Evolutionary conservation across 2,329 filamentous ascomycete species (phyloP), one percentile per base, ranked within the genome.

Genomic region (Pyrenochaeta sp.): DNA sequence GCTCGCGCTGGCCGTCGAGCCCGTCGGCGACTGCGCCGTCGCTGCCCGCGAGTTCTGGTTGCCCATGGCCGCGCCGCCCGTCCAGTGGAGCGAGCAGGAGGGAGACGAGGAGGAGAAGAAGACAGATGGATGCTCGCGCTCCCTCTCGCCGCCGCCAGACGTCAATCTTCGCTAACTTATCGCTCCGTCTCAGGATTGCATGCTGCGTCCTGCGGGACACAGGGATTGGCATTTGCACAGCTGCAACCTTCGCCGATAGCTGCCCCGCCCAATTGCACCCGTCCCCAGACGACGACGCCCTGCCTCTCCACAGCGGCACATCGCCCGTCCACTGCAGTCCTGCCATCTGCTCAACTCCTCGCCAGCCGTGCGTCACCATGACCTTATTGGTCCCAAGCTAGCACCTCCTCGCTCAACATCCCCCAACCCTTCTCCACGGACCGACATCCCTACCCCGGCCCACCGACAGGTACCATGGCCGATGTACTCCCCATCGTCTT

Each of bases 31-130:
- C 38, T 61, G 60, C 51, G 61, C 51, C 35, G 53, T 51, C 41
- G 56, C 45, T 41, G 61, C 53, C 46, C 53, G 53, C 42, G 61
- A 63, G 36, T 60, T 60, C 57, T 68, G 67, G 58, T 71, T 71
- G 32, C 67, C 67, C 68, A 72, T 71, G 44, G 27, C 27, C 39
- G 15, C 40, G 21, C 28, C 23, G 15, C 10, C n/a, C 17, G 8
- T n/a, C n/a, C n/a, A 21, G 19, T 11, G 4, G 18, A n/a, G 8
- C 22, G 32, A 28, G 17, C 22, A 39, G 34, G 22, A 20, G 26
- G 40, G 7, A 10, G 35, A 26, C 14, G 39, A n/a, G n/a, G n/a
- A n/a, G n/a, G n/a, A n/a, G n/a, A n/a, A n/a, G n/a, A n/a, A n/a
- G n/a, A n/a, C n/a, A n/a, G n/a, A n/a, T n/a, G n/a, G n/a, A n/a